Base-by-base conservation (phyloP, 2,329 filamentous ascomycete genomes). In the Grosmannia clavigera region DNA sequence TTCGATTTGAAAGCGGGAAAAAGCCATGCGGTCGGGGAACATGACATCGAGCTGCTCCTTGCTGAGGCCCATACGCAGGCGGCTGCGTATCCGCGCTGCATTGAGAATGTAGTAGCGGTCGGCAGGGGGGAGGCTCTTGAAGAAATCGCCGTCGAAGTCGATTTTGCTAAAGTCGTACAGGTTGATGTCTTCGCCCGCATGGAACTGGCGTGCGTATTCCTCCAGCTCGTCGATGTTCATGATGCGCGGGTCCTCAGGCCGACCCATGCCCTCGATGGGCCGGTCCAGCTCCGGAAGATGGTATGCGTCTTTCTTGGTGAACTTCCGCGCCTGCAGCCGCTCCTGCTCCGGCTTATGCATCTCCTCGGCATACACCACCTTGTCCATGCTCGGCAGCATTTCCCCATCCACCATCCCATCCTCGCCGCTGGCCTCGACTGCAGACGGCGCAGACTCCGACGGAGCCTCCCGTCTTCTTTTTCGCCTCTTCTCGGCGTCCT, bases 41-140 rank as follows among this genome's bases (percentile, higher is more conserved):
- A 99, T 99, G 54, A 80, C 83, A 66, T 97, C 92, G 16, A 99
- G 75, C 72, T 99, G 94, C 65, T 99, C 92, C 72, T 97, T 97
- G 60, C 90, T 95, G 67, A 96, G 82, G 0, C 94, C 94, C 92
- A 99, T 96, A 69, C 94, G 84, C 68, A 99, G 77, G 58, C 94
- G 81, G 71, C 90, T 96, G 60, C 94, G 80, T 63, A 99, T 70
- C 63, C 94, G 81, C 1, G 95, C 94, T 1, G 95, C 94, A 69
- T 99, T 99, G 27, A 99, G 75, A 58, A 99, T 99, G 67, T 97
- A 97, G 76, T 99, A 99, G 56, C 92, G 84, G 75, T 99, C 94
- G 2, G 87, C 86, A 1, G 91, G 80, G 0, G 95, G 94, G 61
- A 99, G 74, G 70, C 90, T 96, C 70, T 88, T 83, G 75, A 99